Percentiles rank a stretch among this genome's conserved stretches.
Evolutionary conservation across 306 rosid species (phyloP).

Genomic region (Begonia loranthoides): DNA sequence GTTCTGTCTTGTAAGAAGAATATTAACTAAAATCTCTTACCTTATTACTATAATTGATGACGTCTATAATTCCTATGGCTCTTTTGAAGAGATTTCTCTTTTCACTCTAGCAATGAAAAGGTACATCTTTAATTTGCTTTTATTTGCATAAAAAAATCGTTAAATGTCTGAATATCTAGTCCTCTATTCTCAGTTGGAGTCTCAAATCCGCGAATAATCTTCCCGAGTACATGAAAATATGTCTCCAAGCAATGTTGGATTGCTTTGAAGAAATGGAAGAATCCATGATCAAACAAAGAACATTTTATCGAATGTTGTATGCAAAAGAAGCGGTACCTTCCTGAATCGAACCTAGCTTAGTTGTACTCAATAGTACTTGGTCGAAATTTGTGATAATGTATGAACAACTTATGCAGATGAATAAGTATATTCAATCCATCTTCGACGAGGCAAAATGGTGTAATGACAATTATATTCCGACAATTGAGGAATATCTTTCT

Average conservation of each 20-base stretch:
- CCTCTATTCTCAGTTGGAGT: constrained; percentile 9
- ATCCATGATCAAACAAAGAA: background rate
- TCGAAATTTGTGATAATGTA: no score
- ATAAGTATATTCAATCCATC: background rate
- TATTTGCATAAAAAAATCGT: no score
- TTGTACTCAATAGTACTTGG: no score
- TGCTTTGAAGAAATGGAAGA: constrained; percentile 1
- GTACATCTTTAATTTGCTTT: background rate
- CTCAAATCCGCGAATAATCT: constrained; percentile 2
- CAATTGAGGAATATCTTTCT: constrained; percentile 14
- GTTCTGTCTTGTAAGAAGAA: constrained; percentile 11
- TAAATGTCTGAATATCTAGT: background rate
- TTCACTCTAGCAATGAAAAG: constrained; percentile 5
- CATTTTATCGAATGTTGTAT: background rate
- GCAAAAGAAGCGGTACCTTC: no score
- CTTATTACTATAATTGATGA: constrained; percentile 18
- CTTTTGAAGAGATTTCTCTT: constrained; percentile 5
- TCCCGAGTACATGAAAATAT: constrained; percentile 10
- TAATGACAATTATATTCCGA: constrained; percentile 5
- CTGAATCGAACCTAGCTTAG: no score
- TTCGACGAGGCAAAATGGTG: constrained; percentile 19
- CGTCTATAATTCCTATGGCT: constrained; percentile 16
- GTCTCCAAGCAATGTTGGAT: constrained; percentile 2
- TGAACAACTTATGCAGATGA: constrained; percentile 1
- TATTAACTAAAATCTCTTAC: constrained; percentile 5